These are phyloP conservation scores for Parmelia sp. DNA, from an alignment of 495 filamentous ascomycete species.

Conservation along the genomic window DNA sequence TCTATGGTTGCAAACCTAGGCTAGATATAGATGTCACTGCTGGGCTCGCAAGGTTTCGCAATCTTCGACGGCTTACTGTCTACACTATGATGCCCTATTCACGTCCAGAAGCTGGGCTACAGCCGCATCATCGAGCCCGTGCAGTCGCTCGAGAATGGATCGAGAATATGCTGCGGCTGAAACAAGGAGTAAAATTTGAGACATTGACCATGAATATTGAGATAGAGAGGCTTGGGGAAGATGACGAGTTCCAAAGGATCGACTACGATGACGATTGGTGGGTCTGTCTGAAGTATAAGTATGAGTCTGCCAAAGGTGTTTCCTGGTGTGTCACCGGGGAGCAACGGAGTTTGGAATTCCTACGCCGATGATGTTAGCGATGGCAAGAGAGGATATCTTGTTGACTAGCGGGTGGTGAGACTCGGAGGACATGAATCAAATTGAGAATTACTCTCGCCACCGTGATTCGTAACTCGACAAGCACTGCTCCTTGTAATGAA, in stretches of 20 bases:
- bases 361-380: background rate
- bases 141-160: background rate
- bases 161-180: background rate
- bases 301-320: background rate
- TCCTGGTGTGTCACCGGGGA: background rate
- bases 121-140: background rate
- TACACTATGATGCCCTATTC: background rate
- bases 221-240: background rate
- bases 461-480: too few species aligned
- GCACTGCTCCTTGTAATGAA: too few species aligned
- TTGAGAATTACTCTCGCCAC: too few species aligned
- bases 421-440: too few species aligned
- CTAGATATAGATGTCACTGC: background rate
- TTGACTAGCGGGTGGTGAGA: background rate
- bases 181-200: background rate
- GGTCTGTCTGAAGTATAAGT: background rate
- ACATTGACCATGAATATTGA: background rate
- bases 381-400: background rate
- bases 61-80: background rate
- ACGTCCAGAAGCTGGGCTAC: background rate
- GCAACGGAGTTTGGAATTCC: background rate
- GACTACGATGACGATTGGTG: background rate
- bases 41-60: background rate
- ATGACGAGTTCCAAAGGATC: background rate
- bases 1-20: background rate